Evolutionary conservation across 208 protist genomes (phyloP).

Genomic region (Angomonas ambiguus): DNA sequence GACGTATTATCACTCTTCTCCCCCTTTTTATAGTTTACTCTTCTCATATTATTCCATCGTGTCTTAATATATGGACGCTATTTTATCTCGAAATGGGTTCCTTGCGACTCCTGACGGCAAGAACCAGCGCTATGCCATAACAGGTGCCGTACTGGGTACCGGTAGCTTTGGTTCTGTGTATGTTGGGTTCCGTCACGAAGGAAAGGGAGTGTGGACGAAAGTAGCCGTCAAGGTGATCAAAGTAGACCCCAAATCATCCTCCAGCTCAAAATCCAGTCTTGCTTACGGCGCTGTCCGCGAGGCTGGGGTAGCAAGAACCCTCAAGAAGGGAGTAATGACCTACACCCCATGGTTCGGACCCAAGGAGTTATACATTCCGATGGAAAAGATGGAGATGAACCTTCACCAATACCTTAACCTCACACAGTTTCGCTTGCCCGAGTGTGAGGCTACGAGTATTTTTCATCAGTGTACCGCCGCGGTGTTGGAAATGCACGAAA

Average conservation of each 20-base stretch:
- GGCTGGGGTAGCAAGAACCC: neutral
- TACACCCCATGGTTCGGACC: neutral
- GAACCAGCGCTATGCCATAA: neutral
- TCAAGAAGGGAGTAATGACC: neutral
- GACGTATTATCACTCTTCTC: neutral
- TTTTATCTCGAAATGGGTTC: neutral
- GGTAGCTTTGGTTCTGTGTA: neutral
- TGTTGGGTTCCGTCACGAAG: conserved; percentile 1
- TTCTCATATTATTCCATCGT: neutral
- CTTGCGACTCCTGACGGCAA: neutral
- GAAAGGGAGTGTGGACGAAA: neutral
- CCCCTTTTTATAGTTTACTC: neutral
- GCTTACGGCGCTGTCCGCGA: neutral
- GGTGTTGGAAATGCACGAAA: conserved; percentile 79
- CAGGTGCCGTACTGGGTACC: neutral
- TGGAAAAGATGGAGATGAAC: neutral
- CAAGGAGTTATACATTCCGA: neutral
- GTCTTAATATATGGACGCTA: neutral
- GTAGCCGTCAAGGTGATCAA: neutral
- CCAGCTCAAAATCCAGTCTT: neutral
- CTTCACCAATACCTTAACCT: neutral
- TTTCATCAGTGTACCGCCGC: conserved; percentile 88
- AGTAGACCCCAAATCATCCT: neutral
- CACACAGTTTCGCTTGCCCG: neutral
- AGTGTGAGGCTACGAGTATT: neutral